Conservation (phyloP, 768 basidiomycete genomes). For the Suillus clintonianus region DNA sequence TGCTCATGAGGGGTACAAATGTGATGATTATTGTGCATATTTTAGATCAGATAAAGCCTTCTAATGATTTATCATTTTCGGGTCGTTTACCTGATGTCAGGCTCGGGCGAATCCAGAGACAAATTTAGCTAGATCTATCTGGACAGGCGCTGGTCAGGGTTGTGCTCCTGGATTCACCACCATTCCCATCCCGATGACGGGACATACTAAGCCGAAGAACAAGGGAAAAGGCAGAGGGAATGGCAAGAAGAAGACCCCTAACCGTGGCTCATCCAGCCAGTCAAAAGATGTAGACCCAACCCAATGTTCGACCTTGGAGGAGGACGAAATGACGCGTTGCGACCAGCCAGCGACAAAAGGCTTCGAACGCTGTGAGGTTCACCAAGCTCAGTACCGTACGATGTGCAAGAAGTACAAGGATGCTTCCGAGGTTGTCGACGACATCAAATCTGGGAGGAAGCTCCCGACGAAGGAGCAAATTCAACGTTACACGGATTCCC, state of each 20-base stretch:
- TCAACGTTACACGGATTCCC: conserved; percentile 11
- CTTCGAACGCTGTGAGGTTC: conserved; percentile 23
- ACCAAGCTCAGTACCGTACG: conserved; percentile 26
- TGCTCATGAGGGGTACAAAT: no score
- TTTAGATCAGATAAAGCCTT: no score
- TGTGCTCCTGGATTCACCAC: no score
- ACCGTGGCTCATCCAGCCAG: neutral
- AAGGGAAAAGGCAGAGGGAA: conserved; percentile 3
- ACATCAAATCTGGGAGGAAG: conserved; percentile 6
- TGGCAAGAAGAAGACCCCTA: neutral
- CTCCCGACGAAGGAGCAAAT: conserved; percentile 23
- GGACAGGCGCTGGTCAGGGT: no score
- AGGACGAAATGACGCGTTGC: conserved; percentile 29
- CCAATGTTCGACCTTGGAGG: conserved; percentile 21
- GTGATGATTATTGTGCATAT: no score
- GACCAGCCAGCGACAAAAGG: conserved; percentile 20
- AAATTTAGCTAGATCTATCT: no score
- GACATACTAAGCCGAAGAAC: no score
- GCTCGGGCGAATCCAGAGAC: no score
- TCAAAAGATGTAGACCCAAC: neutral
- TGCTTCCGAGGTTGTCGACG: conserved; percentile 27
- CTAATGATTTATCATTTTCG: no score
- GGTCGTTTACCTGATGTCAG: no score
- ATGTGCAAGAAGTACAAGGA: conserved; percentile 29
- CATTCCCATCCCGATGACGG: no score